These are phyloP conservation scores for Trypanosoma cruzi DNA, from an alignment of 208 protist genomes.

Conservation along the genomic window DNA sequence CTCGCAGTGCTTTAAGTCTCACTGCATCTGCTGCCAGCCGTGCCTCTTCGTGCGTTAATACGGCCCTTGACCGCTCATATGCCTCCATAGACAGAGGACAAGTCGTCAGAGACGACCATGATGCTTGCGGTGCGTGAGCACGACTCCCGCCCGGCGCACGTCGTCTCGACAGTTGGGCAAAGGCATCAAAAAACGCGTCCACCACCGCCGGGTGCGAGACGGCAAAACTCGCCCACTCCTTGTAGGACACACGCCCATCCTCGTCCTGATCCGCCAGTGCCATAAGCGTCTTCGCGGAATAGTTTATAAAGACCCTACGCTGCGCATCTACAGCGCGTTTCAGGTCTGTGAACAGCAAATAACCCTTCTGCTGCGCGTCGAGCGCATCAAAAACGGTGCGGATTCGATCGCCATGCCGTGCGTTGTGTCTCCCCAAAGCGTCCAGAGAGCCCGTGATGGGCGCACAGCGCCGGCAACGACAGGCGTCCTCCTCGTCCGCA, in stretches of 20 bases:
- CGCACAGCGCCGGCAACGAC: not conserved
- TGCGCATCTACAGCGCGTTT: constrained; percentile 16
- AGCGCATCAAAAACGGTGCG: constrained; percentile 28
- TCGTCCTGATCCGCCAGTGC: constrained; percentile 51
- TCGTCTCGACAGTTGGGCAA: not conserved
- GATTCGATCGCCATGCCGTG: not conserved
- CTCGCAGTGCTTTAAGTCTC: not conserved
- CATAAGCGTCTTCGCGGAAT: constrained; percentile 39
- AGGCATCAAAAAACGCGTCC: constrained; percentile 33
- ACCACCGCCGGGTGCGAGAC: constrained; percentile 44
- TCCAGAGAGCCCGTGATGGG: not conserved
- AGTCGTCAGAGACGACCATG: no score
- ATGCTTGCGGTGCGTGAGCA: not conserved
- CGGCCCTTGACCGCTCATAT: constrained; percentile 4
- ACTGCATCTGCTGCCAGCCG: constrained; percentile 12
- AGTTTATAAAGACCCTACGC: constrained; percentile 4
- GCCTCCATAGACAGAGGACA: not conserved
- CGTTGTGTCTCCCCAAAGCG: no score
- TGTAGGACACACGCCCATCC: constrained; percentile 47
- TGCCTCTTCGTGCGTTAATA: constrained; percentile 16
- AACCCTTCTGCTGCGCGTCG: constrained; percentile 26
- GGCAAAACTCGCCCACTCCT: constrained; percentile 57
- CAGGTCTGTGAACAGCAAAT: constrained; percentile 34
- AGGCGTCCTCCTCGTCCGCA: not conserved
- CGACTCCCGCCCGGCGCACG: not conserved